Conservation (phyloP, 805 yeast species). For the Saccharomycopsis babjevae region DNA sequence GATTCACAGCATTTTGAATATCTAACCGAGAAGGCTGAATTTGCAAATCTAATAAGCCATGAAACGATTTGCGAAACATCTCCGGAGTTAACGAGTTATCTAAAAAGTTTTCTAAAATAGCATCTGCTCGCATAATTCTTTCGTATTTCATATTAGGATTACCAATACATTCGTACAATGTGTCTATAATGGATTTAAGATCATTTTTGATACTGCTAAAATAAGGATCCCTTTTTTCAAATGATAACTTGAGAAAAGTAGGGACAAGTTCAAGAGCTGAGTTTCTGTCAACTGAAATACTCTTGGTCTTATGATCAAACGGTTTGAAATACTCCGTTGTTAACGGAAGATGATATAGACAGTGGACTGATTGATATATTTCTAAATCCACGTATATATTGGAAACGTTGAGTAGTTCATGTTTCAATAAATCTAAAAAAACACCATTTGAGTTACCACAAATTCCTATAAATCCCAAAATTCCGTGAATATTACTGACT, state of each 20-base stretch:
- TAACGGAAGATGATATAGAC: constrained; percentile 63
- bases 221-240: constrained; percentile 48
- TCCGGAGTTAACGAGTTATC: constrained; percentile 36
- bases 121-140: constrained; percentile 36
- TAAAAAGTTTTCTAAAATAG: constrained; percentile 36
- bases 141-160: constrained; percentile 44
- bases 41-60: constrained; percentile 34
- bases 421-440: constrained; percentile 52
- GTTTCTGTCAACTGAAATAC: constrained; percentile 30
- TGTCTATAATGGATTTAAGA: constrained; percentile 62
- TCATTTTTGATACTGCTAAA: constrained; percentile 56
- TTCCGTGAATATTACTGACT: constrained; percentile 56
- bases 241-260: constrained; percentile 46
- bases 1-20: constrained; percentile 29
- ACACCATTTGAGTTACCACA: constrained; percentile 59
- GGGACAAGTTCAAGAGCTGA: constrained; percentile 33
- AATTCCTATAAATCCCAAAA: constrained; percentile 56
- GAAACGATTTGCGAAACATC: constrained; percentile 38
- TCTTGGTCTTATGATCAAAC: constrained; percentile 49
- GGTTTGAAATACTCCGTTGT: constrained; percentile 52
- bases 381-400: constrained; percentile 38
- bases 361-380: constrained; percentile 65
- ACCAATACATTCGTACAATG: constrained; percentile 59
- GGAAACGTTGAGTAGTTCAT: constrained; percentile 35
- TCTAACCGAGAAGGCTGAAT: constrained; percentile 26